phyloP scores from a whole-genome alignment of 805 yeast genomes.

The Phaffomyces opuntiae region DNA sequence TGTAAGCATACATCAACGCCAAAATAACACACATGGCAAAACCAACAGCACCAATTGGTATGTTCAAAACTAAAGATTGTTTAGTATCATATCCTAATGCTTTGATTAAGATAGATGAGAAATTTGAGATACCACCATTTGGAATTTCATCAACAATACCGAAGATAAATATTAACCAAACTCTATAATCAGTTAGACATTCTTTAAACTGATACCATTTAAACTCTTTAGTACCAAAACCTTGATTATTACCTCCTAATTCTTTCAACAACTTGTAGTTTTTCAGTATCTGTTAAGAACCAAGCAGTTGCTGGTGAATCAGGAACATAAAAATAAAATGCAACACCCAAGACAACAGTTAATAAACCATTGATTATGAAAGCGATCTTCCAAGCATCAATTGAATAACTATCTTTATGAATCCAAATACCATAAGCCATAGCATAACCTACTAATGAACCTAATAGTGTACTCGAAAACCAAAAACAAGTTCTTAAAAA shows the following conservation, averaged over 20 bases:
- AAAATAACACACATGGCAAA: neutral
- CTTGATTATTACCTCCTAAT: slow-evolving; percentile 38
- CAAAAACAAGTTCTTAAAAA: slow-evolving; percentile 25
- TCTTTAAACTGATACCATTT: slow-evolving; percentile 28
- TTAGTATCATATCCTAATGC: neutral
- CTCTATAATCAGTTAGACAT: slow-evolving; percentile 14
- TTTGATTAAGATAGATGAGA: slow-evolving; percentile 33
- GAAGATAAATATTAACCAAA: slow-evolving; percentile 32
- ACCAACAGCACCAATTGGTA: slow-evolving; percentile 5
- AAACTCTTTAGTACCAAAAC: slow-evolving; percentile 33
- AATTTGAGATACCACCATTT: slow-evolving; percentile 42
- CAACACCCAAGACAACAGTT: slow-evolving; percentile 39
- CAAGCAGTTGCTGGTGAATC: slow-evolving; percentile 37
- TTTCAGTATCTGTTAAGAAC: slow-evolving; percentile 34
- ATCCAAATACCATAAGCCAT: slow-evolving; percentile 35
- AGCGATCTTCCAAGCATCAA: slow-evolving; percentile 45
- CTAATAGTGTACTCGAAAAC: slow-evolving; percentile 29
- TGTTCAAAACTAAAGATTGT: neutral
- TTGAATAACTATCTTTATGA: slow-evolving; percentile 23
- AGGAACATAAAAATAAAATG: slow-evolving; percentile 38
- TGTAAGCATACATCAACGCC: neutral
- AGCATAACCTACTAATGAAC: slow-evolving; percentile 35
- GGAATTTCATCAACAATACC: slow-evolving; percentile 28
- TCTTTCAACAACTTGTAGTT: slow-evolving; percentile 33
- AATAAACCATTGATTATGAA: slow-evolving; percentile 48